Conservation (phyloP, 345 rosid genomes). For the Aquilaria yunnanensis region DNA sequence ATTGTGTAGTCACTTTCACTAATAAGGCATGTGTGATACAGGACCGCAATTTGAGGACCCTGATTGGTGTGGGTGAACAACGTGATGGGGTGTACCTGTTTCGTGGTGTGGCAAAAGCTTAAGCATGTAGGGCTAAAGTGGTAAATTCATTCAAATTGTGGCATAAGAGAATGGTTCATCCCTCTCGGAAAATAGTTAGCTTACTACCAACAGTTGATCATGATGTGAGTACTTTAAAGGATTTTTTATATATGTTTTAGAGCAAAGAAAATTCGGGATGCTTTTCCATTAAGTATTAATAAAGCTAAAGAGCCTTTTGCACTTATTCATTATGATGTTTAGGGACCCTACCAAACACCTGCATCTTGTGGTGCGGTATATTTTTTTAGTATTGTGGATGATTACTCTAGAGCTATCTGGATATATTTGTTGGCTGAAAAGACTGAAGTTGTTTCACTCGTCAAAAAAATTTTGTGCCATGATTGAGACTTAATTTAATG, state of each 20-base stretch:
- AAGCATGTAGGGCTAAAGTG: background rate
- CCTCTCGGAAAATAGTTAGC: too few species aligned
- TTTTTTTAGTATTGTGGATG: slow-evolving; percentile 2
- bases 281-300: background rate
- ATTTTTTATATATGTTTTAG: slow-evolving; percentile 13
- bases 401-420: too few species aligned
- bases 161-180: slow-evolving; percentile 1
- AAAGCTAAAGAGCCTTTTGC: slow-evolving; percentile 9
- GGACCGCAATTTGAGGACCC: slow-evolving; percentile 5
- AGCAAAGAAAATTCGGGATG: slow-evolving; percentile 1
- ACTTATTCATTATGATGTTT: slow-evolving; percentile 18
- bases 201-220: background rate
- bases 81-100: background rate
- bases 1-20: too few species aligned
- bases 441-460: too few species aligned
- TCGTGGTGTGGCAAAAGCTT: background rate
- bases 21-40: too few species aligned
- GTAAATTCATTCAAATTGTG: background rate
- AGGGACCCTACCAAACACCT: background rate
- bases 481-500: too few species aligned
- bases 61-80: too few species aligned
- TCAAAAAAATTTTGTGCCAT: too few species aligned
- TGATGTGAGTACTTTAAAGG: too few species aligned
- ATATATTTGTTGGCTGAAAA: too few species aligned
- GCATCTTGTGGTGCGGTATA: background rate